Conservation (phyloP, 208 protist species). For the Herpetomonas tarakana region DNA sequence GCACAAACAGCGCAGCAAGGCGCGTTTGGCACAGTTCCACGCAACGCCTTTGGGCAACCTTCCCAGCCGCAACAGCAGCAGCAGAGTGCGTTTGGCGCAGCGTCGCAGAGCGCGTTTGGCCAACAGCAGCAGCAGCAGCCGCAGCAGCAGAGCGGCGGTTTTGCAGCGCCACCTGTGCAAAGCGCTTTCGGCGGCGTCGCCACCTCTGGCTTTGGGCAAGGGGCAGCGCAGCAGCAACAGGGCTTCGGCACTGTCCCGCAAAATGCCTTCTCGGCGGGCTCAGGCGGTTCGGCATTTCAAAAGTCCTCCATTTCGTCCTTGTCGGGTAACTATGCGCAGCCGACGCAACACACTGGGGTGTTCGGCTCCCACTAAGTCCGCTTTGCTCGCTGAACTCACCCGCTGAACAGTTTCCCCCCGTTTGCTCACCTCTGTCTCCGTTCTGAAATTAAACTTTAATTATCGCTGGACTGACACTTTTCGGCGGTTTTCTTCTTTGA, state of each 20-base stretch:
- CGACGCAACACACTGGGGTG: conserved; percentile 35
- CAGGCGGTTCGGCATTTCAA: conserved; percentile 20
- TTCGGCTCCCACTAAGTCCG: conserved; percentile 22
- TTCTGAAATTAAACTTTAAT: too few relatives aligned
- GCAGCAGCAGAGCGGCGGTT: not conserved
- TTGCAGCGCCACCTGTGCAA: not conserved
- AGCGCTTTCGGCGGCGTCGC: conserved; percentile 5
- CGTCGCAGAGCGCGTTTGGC: not conserved
- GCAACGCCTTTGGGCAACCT: not conserved
- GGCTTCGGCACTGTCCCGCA: conserved; percentile 10
- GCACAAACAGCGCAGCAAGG: not conserved
- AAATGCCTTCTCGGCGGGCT: conserved; percentile 7
- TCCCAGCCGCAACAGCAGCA: not conserved
- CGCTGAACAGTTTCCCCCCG: not conserved
- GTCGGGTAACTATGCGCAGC: conserved; percentile 35
- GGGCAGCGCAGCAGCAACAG: conserved; percentile 8
- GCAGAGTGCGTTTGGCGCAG: not conserved
- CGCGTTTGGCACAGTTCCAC: too few relatives aligned
- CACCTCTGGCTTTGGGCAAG: conserved; percentile 1
- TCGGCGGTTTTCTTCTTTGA: conserved; percentile 15
- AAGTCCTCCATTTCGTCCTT: conserved; percentile 36
- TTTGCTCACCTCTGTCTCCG: too few relatives aligned
- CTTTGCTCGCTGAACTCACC: too few relatives aligned
- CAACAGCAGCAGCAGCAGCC: not conserved
- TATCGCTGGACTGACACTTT: too few relatives aligned